Conservation (phyloP, 768 basidiomycete genomes). For the Lentinula boryana region DNA sequence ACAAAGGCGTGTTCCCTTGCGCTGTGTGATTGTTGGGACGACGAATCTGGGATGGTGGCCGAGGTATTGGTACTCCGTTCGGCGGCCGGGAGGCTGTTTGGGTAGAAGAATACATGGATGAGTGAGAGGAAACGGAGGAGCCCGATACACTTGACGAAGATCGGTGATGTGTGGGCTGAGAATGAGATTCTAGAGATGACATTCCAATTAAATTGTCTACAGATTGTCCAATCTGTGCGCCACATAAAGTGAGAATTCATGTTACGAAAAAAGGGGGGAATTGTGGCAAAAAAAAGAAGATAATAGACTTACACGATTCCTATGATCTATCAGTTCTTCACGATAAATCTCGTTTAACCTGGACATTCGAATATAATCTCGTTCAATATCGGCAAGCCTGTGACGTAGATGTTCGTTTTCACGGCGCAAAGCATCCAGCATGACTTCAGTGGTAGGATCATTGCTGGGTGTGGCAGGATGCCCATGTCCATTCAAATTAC, state of each 20-base stretch:
- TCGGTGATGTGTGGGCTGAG: slow-evolving; percentile 66
- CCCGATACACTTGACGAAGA: slow-evolving; percentile 36
- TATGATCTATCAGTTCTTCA: slow-evolving; percentile 76
- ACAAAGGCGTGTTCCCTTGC: slow-evolving; percentile 54
- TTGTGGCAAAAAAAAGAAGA: not conserved
- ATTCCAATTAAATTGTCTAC: slow-evolving; percentile 79
- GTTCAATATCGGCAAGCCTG: slow-evolving; percentile 66
- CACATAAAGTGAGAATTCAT: not conserved
- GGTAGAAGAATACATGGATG: slow-evolving; percentile 21
- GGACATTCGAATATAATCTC: slow-evolving; percentile 69
- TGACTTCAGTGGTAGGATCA: slow-evolving; percentile 44
- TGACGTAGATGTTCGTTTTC: slow-evolving; percentile 75
- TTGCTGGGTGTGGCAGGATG: slow-evolving; percentile 27
- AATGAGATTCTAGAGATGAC: slow-evolving; percentile 56
- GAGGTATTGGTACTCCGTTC: slow-evolving; percentile 70
- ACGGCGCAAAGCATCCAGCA: slow-evolving; percentile 69
- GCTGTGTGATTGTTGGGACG: slow-evolving; percentile 43
- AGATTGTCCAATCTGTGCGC: slow-evolving; percentile 56
- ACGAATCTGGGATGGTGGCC: slow-evolving; percentile 59
- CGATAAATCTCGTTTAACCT: slow-evolving; percentile 79
- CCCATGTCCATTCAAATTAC: slow-evolving; percentile 10
- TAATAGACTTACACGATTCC: slow-evolving; percentile 56
- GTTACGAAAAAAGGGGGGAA: slow-evolving; percentile 6
- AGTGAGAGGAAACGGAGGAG: slow-evolving; percentile 36
- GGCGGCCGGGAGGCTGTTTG: slow-evolving; percentile 18